phyloP scores from a whole-genome alignment of 1,284 basidiomycete genomes.

The Apiotrichum gracile region DNA sequence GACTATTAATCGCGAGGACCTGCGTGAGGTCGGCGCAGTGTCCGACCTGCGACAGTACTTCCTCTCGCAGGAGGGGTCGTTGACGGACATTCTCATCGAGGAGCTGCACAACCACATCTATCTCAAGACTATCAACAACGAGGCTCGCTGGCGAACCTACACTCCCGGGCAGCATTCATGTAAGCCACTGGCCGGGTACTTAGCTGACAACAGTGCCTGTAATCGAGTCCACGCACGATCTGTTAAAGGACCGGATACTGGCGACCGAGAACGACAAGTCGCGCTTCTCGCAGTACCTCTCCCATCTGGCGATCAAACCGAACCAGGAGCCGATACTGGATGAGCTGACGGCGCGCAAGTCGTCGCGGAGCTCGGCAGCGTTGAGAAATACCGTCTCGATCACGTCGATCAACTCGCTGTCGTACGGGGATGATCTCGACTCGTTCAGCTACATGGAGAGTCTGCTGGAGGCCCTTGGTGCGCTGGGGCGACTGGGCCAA shows the following conservation, averaged over 20 bases:
- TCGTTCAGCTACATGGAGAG: slow-evolving; percentile 93
- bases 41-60: slow-evolving; percentile 84
- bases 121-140: slow-evolving; percentile 93
- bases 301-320: slow-evolving; percentile 64
- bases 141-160: slow-evolving; percentile 84
- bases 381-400: slow-evolving; percentile 6
- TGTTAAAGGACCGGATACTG: background rate
- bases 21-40: slow-evolving; percentile 90
- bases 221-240: background rate
- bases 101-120: slow-evolving; percentile 98
- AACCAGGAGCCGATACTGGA: slow-evolving; percentile 61
- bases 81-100: slow-evolving; percentile 88
- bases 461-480: slow-evolving; percentile 82
- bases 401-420: slow-evolving; percentile 50
- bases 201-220: slow-evolving; percentile 13
- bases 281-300: slow-evolving; percentile 58
- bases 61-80: slow-evolving; percentile 76
- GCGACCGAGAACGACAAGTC: slow-evolving; percentile 11
- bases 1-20: slow-evolving; percentile 82
- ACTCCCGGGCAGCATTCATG: slow-evolving; percentile 68
- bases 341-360: slow-evolving; percentile 1
- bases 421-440: slow-evolving; percentile 11
- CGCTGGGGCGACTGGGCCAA: slow-evolving; percentile 79
- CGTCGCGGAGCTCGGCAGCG: slow-evolving; percentile 1
- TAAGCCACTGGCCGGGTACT: slow-evolving; percentile 31